Evolutionary conservation across 2,329 filamentous ascomycete genomes (phyloP), one percentile per base, ranked within the genome.

Genomic region (Monosporascus ibericus): DNA sequence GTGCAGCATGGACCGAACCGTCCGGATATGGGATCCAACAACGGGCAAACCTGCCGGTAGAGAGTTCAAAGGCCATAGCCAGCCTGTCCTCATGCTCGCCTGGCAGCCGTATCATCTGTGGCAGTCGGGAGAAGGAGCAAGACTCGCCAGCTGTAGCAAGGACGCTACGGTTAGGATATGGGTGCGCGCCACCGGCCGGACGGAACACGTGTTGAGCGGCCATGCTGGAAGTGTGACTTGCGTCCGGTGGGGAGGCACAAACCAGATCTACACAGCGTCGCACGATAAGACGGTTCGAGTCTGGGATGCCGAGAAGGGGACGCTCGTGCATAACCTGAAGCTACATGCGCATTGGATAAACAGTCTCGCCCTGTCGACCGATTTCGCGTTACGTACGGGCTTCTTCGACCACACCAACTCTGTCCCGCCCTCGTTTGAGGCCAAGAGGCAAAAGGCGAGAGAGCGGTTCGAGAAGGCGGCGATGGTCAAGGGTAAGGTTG

Each of bases 101-200:
- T 99, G 94, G 94, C 90, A 97, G 67, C 94, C 94, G 9, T 96
- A 91, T 69, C 92, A 97, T 67, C 73, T 88, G 20, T 91, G 92
- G 76, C 15, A 46, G 42, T 25, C 73, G 79, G 18, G 78, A 81
- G 87, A 84, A n/a, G 83, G 87, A 15, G 86, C 89, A 15, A 82
- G 90, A 48, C 73, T 99, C 50, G 94, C 90, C 3, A 95, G 89
- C 22, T 88, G 89, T 1, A 94, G 88, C 47, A 96, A 96, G 69
- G 94, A 99, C 69, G 82, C 83, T 22, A 96, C 92, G 0, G 84
- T 95, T 42, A 80, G 92, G 39, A 80, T 97, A 48, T 97, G 92
- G 91, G 82, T 92, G 55, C 86, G 86, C 34, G 86, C 91, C 53
- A 84, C 86, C 6, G 86, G 89, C 39, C 81, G 80, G 44, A 89